Percentiles rank a stretch among this genome's conserved stretches.
phyloP scores from a whole-genome alignment of 1,139 yeast species.

The Taphrina flavorubra region DNA sequence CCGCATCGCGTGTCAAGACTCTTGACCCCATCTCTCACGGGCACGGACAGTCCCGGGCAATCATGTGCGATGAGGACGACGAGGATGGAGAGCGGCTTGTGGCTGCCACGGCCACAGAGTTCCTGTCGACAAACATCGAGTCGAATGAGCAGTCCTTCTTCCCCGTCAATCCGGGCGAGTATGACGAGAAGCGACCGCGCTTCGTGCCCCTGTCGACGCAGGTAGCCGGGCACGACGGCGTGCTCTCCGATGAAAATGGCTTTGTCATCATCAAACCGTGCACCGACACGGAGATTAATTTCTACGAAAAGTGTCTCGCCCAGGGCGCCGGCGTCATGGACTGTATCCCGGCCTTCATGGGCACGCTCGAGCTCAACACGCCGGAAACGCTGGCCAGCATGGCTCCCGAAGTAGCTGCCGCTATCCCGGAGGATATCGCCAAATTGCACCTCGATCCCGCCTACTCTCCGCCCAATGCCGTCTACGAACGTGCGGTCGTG shows the following conservation, averaged over 20 bases:
- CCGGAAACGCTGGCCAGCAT: constrained; percentile 36
- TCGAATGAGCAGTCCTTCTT: constrained; percentile 31
- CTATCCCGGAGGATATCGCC: constrained; percentile 17
- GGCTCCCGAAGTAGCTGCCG: constrained; percentile 37
- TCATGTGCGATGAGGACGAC: constrained; percentile 22
- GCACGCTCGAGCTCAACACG: constrained; percentile 36
- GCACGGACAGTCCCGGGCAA: not conserved
- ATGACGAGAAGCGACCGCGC: constrained; percentile 21
- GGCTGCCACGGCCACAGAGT: not conserved
- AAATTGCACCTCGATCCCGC: constrained; percentile 19
- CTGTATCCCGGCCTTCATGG: constrained; percentile 43
- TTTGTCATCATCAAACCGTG: constrained; percentile 75
- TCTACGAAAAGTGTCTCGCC: constrained; percentile 58
- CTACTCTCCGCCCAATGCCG: constrained; percentile 25
- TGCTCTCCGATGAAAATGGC: constrained; percentile 66
- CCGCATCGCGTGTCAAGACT: too few relatives aligned
- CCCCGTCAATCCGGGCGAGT: constrained; percentile 32
- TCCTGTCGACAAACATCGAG: not conserved
- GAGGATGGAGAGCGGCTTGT: not conserved
- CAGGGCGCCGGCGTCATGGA: constrained; percentile 40
- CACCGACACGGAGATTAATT: constrained; percentile 67
- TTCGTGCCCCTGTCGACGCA: constrained; percentile 45
- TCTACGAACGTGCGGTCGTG: constrained; percentile 57
- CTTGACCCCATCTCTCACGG: too few relatives aligned
- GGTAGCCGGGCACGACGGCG: constrained; percentile 94